These are phyloP conservation scores for Penicillium sp. DNA, from an alignment of 2,329 filamentous ascomycete genomes.

Conservation along the genomic window DNA sequence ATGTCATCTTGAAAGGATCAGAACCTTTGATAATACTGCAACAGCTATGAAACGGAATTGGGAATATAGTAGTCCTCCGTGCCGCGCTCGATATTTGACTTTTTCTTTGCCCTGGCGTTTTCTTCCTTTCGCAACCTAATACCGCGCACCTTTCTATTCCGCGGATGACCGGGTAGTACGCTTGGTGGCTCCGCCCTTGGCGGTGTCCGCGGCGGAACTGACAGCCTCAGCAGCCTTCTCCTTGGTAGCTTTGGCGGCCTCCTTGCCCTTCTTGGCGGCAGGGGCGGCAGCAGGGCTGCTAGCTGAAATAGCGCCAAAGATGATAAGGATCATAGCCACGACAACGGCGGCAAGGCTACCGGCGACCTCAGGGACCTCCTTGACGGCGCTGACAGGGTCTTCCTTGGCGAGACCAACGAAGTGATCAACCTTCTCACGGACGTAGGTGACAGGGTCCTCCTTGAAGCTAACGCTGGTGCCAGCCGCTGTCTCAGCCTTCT, in stretches of 20 bases:
- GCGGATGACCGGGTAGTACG: conserved; percentile 55
- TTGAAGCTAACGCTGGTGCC: conserved; percentile 78
- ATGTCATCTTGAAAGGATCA: conserved; percentile 14
- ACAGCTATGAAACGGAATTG: conserved; percentile 15
- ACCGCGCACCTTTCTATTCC: conserved; percentile 33
- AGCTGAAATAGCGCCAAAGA: conserved; percentile 69
- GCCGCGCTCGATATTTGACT: background rate
- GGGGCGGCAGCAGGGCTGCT: conserved; percentile 68
- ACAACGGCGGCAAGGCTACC: conserved; percentile 75
- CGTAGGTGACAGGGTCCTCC: conserved; percentile 84
- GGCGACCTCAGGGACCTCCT: conserved; percentile 89
- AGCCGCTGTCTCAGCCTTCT: conserved; percentile 73
- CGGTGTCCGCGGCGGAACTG: conserved; percentile 70
- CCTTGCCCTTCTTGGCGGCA: conserved; percentile 76
- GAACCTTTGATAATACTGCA: conserved; percentile 6
- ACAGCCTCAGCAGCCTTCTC: conserved; percentile 70
- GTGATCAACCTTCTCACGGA: conserved; percentile 91
- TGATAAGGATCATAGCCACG: conserved; percentile 71
- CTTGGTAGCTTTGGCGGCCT: conserved; percentile 64
- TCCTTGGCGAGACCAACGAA: conserved; percentile 85
- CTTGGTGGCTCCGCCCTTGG: conserved; percentile 72
- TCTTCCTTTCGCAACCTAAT: background rate
- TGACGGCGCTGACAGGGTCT: conserved; percentile 82
- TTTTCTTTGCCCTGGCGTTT: background rate
- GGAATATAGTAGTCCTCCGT: conserved; percentile 10